Conservation (phyloP, 148 eudicot genomes). For the Chenopodium album region DNA sequence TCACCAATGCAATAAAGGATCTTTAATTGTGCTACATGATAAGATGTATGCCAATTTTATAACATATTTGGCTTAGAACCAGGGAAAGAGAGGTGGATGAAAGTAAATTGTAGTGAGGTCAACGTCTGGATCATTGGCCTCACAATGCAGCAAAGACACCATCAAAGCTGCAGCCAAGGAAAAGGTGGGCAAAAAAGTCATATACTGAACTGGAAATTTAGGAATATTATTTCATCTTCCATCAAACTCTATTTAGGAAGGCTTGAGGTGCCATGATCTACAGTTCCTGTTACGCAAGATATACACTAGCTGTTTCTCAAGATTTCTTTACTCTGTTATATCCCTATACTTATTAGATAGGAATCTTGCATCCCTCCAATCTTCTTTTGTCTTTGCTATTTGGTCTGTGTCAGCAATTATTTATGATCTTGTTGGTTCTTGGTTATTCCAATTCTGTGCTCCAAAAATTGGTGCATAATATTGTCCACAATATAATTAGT, state of each 20-base stretch:
- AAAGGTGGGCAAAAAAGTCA: not conserved
- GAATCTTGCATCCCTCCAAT: not conserved
- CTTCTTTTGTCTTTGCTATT: not conserved
- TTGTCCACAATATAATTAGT: too few species aligned
- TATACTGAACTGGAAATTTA: not conserved
- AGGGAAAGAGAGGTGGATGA: not conserved
- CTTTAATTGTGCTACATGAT: not conserved
- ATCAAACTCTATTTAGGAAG: too few species aligned
- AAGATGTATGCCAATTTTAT: not conserved
- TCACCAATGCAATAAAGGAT: not conserved
- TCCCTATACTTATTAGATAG: not conserved
- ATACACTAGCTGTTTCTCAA: not conserved
- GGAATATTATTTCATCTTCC: not conserved
- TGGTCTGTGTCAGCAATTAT: not conserved
- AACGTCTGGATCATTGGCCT: not conserved
- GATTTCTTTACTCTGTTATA: not conserved
- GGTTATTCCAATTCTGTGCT: too few species aligned
- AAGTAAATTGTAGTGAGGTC: not conserved
- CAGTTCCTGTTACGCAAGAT: not conserved
- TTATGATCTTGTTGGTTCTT: not conserved
- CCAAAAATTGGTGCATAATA: too few species aligned
- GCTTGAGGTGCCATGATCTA: not conserved
- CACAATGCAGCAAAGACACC: not conserved
- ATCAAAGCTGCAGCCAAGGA: not conserved
- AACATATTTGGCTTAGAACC: not conserved